Evolutionary conservation across 257 asterid species (phyloP), one percentile per base, ranked within the genome.

Genomic region (Scutellaria galericulata): DNA sequence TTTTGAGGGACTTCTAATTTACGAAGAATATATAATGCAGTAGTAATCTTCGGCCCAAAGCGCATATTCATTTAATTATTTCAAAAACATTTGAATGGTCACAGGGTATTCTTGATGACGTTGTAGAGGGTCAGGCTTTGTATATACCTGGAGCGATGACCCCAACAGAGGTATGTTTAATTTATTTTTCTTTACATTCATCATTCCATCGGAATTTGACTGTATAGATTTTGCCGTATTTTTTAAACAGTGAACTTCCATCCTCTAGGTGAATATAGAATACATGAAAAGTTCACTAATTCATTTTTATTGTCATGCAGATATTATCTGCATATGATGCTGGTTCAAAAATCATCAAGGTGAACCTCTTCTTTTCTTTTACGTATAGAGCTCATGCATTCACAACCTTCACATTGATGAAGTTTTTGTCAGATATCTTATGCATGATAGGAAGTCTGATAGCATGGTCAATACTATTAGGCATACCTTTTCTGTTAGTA

Each of bases 131-230:
- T 53, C 82, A 85, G 57, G 89, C 87, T 78, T 75, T 89, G 20
- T 91, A 87, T 69, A 84, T 91, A 82, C 97, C 96, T 67, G 97
- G 97, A n/a, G 95, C 80, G 46, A 86, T 86, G 92, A 91, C 97
- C 45, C 95, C 97, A 20, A 87, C 95, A 8, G 97, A 91, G 93
- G 96, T 89, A 74, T 61, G 78, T 31, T 64, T 64, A 53, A 41
- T 8, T 31, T 40, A 22, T 37, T 44, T 27, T 59, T 5, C 27
- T 37, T 67, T 45, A 44, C 13, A 15, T 24, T 13, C 67, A 10
- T 62, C 12, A 48, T 24, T 57, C 20, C 9, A 27, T 77, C 6
- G 51, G 15, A 22, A 41, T 45, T 31, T 20, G 39, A 67, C 22
- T 46, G 51, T 22, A 56, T 15, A 52, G 6, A 46, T 66, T 42